phyloP scores from a whole-genome alignment of 1,284 basidiomycete genomes.

The Fomitopsis betulina region DNA sequence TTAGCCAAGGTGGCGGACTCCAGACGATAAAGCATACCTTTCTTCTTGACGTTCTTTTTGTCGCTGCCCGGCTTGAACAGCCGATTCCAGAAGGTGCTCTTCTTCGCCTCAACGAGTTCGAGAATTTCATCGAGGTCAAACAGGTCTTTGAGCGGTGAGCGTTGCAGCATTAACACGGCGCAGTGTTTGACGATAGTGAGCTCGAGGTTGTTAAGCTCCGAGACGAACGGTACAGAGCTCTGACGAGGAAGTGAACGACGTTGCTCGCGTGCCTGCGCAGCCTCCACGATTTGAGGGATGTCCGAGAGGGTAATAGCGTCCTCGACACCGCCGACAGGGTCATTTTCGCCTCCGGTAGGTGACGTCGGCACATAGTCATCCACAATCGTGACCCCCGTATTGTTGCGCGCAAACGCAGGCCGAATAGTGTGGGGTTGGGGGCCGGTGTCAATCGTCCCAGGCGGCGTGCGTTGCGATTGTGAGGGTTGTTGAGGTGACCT shows the following conservation, averaged over 20 bases:
- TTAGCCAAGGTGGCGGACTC: not conserved
- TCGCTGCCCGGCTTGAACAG: conserved; percentile 89
- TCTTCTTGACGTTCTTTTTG: conserved; percentile 87
- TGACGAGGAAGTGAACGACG: conserved; percentile 74
- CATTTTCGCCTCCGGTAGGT: conserved; percentile 44
- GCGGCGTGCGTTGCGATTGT: conserved; percentile 29
- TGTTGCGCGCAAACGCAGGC: conserved; percentile 75
- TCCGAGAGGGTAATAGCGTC: conserved; percentile 95
- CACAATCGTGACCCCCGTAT: conserved; percentile 86
- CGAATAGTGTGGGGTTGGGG: conserved; percentile 53
- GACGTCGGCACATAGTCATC: conserved; percentile 77
- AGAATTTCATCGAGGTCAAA: conserved; percentile 91
- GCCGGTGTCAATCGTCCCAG: conserved; percentile 32
- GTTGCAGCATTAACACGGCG: conserved; percentile 78
- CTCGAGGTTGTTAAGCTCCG: conserved; percentile 83
- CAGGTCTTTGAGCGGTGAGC: conserved; percentile 75
- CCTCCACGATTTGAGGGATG: conserved; percentile 90
- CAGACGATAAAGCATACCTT: conserved; percentile 52
- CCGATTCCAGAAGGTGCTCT: conserved; percentile 96
- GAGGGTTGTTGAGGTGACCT: conserved; percentile 24
- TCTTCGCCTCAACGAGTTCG: conserved; percentile 91
- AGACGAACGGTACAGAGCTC: conserved; percentile 75
- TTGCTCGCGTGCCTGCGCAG: conserved; percentile 85
- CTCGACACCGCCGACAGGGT: conserved; percentile 39
- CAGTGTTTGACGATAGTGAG: conserved; percentile 90